Evolutionary conservation across 768 basidiomycete species (phyloP), one percentile per base, ranked within the genome.

Genomic region (Filobasidium wieringae): DNA sequence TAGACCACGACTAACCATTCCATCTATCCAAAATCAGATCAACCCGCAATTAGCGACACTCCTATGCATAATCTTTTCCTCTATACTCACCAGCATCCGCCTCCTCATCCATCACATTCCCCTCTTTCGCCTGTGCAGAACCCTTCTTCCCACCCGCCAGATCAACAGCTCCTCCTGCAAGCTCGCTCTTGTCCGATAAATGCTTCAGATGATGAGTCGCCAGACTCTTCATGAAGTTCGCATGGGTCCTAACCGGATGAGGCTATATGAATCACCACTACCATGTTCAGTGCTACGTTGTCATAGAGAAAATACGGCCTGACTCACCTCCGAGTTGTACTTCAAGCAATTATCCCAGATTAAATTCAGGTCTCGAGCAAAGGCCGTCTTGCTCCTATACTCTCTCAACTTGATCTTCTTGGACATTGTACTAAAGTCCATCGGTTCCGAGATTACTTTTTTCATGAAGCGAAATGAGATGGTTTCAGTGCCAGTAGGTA

Each of bases 301-400:
- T 53, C 52, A 29, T n/a, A 51, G 63, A 37, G 9, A 34, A 57
- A 50, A 40, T 41, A 14, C 30, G 32, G n/a, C 41, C 26, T 19
- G 9, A 79, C 85, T 60, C 64, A 89, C 92, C 77, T 90, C 86
- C 17, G 87, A 84, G 72, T 99, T 99, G 73, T 97, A 97, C 5
- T 80, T 83, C 62, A 85, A 81, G 74, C 93, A 96, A 64, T 97
- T 99, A 45, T 83, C 82, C 95, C 95, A 99, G 64, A 99, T 96
- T 61, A 96, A 81, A 64, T 93, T 88, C 40, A 99, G 77, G 75
- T 99, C 95, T 59, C 87, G 85, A 62, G 85, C 85, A 75, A 99
- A 97, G 66, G 92, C 87, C 63, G 82, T 79, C 76, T 97, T 97
- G 30, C 84, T 88, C 75, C 92, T 91, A 80, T 95, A 96, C 49